phyloP scores from a whole-genome alignment of 257 asterid species.

The Primulina eburnea region DNA sequence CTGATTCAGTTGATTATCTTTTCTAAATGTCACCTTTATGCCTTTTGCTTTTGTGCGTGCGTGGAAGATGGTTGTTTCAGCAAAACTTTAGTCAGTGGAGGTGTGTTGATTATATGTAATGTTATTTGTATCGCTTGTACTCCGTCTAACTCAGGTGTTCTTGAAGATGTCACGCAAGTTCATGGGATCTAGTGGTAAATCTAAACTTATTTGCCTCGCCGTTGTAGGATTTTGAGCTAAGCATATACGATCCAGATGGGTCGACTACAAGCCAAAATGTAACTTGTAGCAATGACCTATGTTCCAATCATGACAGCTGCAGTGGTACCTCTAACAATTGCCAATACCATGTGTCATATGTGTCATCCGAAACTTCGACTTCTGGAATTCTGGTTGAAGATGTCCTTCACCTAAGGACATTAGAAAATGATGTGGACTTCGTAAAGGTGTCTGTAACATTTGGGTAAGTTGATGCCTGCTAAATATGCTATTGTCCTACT shows the following conservation, averaged over 20 bases:
- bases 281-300: conserved; percentile 58
- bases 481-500: conserved; percentile 16
- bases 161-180: neutral
- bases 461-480: conserved; percentile 59
- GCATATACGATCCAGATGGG: conserved; percentile 54
- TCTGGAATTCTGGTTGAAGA: conserved; percentile 84
- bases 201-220: conserved; percentile 11
- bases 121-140: neutral
- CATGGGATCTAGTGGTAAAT: conserved; percentile 2
- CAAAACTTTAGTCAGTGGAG: neutral
- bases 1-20: neutral
- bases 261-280: conserved; percentile 75
- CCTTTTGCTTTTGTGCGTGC: neutral
- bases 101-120: neutral
- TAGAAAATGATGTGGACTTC: conserved; percentile 36
- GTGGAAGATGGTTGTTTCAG: conserved; percentile 9
- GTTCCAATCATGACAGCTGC: conserved; percentile 48
- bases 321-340: conserved; percentile 43
- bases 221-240: conserved; percentile 74
- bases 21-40: conserved; percentile 4
- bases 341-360: conserved; percentile 75
- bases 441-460: conserved; percentile 61
- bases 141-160: neutral
- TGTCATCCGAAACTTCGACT: conserved; percentile 83
- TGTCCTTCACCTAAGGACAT: conserved; percentile 60